phyloP scores from a whole-genome alignment of 495 filamentous ascomycete species.

The Neurospora sp. region DNA sequence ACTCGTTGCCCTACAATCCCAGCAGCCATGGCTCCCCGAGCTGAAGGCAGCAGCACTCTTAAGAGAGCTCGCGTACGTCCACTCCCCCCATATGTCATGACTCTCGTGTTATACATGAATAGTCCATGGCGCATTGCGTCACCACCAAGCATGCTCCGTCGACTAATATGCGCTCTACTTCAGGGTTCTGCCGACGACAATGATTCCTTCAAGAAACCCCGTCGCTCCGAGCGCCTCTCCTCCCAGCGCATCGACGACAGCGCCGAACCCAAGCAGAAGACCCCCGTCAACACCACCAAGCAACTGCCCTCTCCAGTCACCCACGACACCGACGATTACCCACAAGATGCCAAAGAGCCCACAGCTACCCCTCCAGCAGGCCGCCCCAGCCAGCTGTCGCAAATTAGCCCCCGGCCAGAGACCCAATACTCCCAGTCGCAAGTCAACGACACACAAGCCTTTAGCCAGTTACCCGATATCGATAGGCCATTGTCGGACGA shows the following conservation, averaged over 20 bases:
- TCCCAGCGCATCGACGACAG: constrained; percentile 32
- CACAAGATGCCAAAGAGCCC: constrained; percentile 52
- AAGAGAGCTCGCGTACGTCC: constrained; percentile 37
- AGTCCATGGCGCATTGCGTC: constrained; percentile 2
- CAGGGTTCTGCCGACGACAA: constrained; percentile 36
- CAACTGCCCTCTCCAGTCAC: constrained; percentile 82
- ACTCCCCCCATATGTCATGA: not conserved
- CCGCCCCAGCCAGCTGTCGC: constrained; percentile 45
- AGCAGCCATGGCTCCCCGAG: constrained; percentile 40
- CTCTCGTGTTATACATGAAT: not conserved
- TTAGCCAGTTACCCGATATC: constrained; percentile 60
- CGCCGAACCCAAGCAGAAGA: constrained; percentile 36
- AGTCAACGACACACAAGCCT: constrained; percentile 49
- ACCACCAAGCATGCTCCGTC: constrained; percentile 17
- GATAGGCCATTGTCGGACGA: constrained; percentile 67
- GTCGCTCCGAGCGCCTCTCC: constrained; percentile 51
- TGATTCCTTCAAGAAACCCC: constrained; percentile 53
- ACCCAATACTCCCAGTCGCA: constrained; percentile 36
- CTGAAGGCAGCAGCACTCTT: constrained; percentile 45
- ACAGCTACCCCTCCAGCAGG: constrained; percentile 64
- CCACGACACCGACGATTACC: constrained; percentile 47
- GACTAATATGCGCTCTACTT: constrained; percentile 18
- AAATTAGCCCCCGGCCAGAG: constrained; percentile 22
- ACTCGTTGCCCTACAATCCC: not conserved
- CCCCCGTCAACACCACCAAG: constrained; percentile 49